Percentiles rank a stretch among this genome's conserved stretches.
These are phyloP conservation scores for Colletotrichum aenigma DNA, from an alignment of 2,329 filamentous ascomycete species.

Conservation along the genomic window DNA sequence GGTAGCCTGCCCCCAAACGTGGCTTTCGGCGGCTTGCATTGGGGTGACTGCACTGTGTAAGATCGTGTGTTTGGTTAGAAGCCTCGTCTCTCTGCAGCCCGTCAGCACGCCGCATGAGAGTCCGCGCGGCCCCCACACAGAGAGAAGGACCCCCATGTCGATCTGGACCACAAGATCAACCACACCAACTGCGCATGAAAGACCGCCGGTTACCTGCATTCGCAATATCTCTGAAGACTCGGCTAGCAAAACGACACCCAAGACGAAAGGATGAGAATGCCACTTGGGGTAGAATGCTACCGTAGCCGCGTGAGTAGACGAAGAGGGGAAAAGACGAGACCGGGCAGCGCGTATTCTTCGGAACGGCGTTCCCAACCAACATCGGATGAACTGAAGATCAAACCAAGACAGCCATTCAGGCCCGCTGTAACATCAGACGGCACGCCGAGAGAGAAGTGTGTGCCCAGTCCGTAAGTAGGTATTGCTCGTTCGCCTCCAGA, in stretches of 20 bases:
- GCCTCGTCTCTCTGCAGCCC: not conserved
- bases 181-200: not conserved
- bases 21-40: not conserved
- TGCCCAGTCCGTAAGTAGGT: not conserved
- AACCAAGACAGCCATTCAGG: not conserved
- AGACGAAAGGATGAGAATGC: not conserved
- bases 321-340: not conserved
- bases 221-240: not conserved
- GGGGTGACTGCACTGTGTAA: not conserved
- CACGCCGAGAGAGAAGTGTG: not conserved
- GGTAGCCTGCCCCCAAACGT: not conserved
- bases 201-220: not conserved
- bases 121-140: not conserved
- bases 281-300: not conserved
- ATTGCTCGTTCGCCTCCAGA: not conserved
- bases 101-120: not conserved
- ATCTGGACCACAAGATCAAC: not conserved
- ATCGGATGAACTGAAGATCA: not conserved
- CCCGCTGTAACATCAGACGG: not conserved
- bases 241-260: not conserved
- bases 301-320: not conserved
- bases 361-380: not conserved
- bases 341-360: not conserved
- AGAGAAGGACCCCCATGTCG: not conserved
- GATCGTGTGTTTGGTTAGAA: not conserved